Percentiles rank a stretch among this genome's conserved stretches.
Evolutionary conservation across 306 rosid species (phyloP).

Genomic region (Vigna trinervia): DNA sequence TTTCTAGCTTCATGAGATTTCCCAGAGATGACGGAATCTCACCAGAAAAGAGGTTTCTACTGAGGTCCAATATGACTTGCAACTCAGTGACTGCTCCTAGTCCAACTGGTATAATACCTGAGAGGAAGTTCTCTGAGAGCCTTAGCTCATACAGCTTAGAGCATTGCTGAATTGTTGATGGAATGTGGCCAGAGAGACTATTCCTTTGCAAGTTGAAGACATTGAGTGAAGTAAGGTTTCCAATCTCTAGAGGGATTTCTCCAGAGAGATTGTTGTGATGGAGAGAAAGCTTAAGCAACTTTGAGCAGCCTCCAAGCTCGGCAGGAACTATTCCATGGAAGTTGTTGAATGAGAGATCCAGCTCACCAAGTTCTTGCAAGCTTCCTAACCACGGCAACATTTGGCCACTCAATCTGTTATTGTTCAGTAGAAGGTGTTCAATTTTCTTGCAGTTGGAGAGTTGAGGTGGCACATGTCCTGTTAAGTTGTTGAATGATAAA

Average conservation of each 20-base stretch:
- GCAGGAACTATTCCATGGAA: slow-evolving; percentile 66
- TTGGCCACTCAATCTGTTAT: slow-evolving; percentile 57
- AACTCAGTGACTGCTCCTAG: slow-evolving; percentile 67
- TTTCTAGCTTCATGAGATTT: slow-evolving; percentile 70
- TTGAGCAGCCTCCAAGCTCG: slow-evolving; percentile 66
- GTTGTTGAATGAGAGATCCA: slow-evolving; percentile 72
- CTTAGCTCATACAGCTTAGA: slow-evolving; percentile 73
- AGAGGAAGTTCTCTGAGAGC: slow-evolving; percentile 69
- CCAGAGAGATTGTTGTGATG: slow-evolving; percentile 65
- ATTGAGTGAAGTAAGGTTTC: slow-evolving; percentile 65
- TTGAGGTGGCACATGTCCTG: slow-evolving; percentile 53
- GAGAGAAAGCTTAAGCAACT: slow-evolving; percentile 64
- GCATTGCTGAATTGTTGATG: slow-evolving; percentile 63
- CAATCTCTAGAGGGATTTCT: slow-evolving; percentile 62
- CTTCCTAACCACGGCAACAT: slow-evolving; percentile 59
- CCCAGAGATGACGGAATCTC: slow-evolving; percentile 74
- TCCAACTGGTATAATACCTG: slow-evolving; percentile 62
- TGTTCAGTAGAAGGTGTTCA: slow-evolving; percentile 66
- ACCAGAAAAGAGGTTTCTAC: slow-evolving; percentile 60
- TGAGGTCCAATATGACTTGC: slow-evolving; percentile 75
- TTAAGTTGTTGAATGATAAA: slow-evolving; percentile 64
- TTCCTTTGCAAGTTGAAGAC: slow-evolving; percentile 70
- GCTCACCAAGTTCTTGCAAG: slow-evolving; percentile 68
- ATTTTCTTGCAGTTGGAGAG: slow-evolving; percentile 59
- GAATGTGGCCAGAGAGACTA: slow-evolving; percentile 59